Evolutionary conservation across 306 rosid genomes (phyloP).

Genomic region (Arachis hypogaea): DNA sequence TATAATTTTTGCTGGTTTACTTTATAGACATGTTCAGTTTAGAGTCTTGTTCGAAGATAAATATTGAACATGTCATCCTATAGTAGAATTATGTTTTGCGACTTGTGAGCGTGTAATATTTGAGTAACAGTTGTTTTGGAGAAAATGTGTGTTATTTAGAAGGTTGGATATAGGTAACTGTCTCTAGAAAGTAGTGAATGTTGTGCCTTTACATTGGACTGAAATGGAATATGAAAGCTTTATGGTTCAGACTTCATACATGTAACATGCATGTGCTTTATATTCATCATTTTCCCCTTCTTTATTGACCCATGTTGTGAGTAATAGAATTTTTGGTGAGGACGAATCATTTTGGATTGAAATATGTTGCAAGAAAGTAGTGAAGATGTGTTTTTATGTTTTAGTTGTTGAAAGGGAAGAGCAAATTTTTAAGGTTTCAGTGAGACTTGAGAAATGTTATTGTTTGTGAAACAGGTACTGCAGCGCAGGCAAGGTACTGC

Average conservation of each 20-base stretch:
- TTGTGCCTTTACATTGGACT: background rate
- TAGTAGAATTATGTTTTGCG: background rate
- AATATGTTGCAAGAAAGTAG: background rate
- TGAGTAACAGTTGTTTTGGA: constrained; percentile 1
- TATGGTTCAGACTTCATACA: background rate
- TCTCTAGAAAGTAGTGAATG: background rate
- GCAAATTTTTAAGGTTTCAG: background rate
- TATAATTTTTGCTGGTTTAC: background rate
- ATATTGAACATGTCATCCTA: background rate
- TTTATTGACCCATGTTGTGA: background rate
- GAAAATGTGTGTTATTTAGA: background rate
- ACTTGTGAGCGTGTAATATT: background rate
- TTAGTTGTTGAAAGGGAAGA: constrained; percentile 22
- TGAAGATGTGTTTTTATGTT: constrained; percentile 1
- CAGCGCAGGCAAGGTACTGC: constrained; percentile 77
- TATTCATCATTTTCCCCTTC: background rate
- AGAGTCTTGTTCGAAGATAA: background rate
- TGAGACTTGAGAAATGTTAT: constrained; percentile 11
- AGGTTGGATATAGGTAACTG: background rate
- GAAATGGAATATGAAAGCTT: background rate
- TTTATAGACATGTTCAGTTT: background rate
- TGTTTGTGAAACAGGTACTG: constrained; percentile 63
- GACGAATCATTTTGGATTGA: background rate
- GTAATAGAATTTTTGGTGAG: background rate
- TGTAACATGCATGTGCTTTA: background rate